phyloP scores from a whole-genome alignment of 371 early-diverging fungal genomes.

The Mortierella sp. region DNA sequence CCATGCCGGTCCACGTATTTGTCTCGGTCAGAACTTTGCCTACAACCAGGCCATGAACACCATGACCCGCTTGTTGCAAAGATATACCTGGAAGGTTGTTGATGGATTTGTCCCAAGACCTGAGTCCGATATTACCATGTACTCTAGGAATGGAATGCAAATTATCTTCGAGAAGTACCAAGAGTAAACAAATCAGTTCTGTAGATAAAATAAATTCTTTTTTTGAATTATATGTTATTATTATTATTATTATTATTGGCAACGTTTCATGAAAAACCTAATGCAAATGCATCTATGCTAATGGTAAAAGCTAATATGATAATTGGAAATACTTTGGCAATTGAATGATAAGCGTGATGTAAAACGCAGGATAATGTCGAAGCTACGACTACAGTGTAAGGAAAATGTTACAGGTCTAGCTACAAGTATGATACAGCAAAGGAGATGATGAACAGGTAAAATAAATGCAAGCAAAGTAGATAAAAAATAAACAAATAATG shows the following conservation, averaged over 20 bases:
- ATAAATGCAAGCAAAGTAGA: too few relatives aligned
- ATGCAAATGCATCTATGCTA: too few relatives aligned
- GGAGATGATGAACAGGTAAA: too few relatives aligned
- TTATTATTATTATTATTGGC: neutral
- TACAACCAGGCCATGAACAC: constrained; percentile 55
- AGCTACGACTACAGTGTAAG: too few relatives aligned
- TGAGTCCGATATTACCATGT: constrained; percentile 56
- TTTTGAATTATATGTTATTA: too few relatives aligned
- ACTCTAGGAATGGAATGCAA: constrained; percentile 52
- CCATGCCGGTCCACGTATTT: constrained; percentile 57
- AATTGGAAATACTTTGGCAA: too few relatives aligned
- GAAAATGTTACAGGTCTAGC: too few relatives aligned
- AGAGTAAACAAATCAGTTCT: neutral
- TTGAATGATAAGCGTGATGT: too few relatives aligned
- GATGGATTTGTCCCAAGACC: constrained; percentile 53
- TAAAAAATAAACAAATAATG: neutral
- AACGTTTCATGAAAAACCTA: too few relatives aligned
- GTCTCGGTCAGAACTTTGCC: constrained; percentile 56
- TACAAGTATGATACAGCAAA: too few relatives aligned
- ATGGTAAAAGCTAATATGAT: too few relatives aligned
- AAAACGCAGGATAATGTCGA: too few relatives aligned
- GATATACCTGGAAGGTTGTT: constrained; percentile 39
- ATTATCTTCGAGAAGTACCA: constrained; percentile 44
- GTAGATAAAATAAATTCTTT: neutral
- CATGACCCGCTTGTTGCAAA: constrained; percentile 36